Base-by-base conservation (phyloP, 2,329 filamentous ascomycete species). In the Sporothrix brunneoviolacea region DNA sequence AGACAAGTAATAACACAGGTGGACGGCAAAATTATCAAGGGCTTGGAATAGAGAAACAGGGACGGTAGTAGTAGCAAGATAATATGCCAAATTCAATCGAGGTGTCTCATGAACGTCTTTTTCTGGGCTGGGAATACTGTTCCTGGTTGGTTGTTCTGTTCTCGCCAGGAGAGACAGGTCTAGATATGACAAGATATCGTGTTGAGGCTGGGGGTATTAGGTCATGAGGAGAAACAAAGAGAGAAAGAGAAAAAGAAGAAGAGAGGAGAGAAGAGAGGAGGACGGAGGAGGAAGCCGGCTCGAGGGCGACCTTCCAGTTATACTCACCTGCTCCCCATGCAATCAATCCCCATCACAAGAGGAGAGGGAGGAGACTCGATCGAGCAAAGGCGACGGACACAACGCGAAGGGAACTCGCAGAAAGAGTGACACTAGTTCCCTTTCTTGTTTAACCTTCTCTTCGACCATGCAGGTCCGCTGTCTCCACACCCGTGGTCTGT, bases 301-400 rank as follows among this genome's bases (percentile, higher is more conserved):
- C 38, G 41, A 50, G 52, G 51, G 37, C 42, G n/a, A 39, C 19
- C 48, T 50, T 33, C 47, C 54, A 52, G 53, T 54, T 57, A 57
- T 57, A 57, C 51, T 45, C 44, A 39, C 48, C 18, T 38, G 16
- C 18, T 21, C 48, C 52, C 50, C 51, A 21, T 15, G 19, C 44
- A 38, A 21, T 22, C 49, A 38, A 39, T 27, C 21, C 28, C 22
- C 44, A 33, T 52, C 24, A 37, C 37, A 51, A 16, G 16, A 42
- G 21, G n/a, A n/a, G n/a, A n/a, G n/a, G n/a, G n/a, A 27, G 15
- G 45, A 40, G 43, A 51, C 22, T 38, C 18, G 18, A 37, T 32
- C 16, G 36, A 42, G 16, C 15, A 48, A 41, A 16, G 38, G 19
- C 32, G 35, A 45, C 15, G 21, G 35, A 22, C 49, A 42, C 4